Evolutionary conservation across 306 rosid species (phyloP).

Genomic region (Acacia acuminata): DNA sequence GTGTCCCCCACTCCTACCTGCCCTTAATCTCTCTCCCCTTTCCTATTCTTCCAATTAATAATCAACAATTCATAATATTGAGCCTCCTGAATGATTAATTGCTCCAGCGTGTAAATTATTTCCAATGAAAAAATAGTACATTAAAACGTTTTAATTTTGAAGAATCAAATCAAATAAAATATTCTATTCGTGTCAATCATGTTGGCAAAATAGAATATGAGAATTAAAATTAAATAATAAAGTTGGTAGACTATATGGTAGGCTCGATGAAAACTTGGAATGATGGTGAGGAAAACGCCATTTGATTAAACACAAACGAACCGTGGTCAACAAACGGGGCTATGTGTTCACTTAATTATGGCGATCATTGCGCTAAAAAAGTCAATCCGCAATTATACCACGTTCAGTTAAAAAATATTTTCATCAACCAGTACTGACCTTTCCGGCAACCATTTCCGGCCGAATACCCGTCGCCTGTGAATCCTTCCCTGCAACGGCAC

Average conservation of each 20-base stretch:
- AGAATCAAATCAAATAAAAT: not conserved
- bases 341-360: not conserved
- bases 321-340: not conserved
- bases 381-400: slow-evolving; percentile 27
- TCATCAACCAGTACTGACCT: slow-evolving; percentile 54
- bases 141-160: not conserved
- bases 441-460: slow-evolving; percentile 78
- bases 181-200: not conserved
- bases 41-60: not conserved
- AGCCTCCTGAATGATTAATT: not conserved
- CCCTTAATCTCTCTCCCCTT: not conserved
- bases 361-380: slow-evolving; percentile 10
- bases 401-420: not conserved
- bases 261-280: not conserved
- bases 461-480: slow-evolving; percentile 67
- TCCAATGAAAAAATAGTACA: not conserved
- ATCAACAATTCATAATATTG: not conserved
- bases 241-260: not conserved
- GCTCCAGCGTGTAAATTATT: not conserved
- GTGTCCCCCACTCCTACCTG: no score
- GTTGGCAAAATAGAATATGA: not conserved
- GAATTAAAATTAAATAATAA: not conserved
- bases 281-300: not conserved
- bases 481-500: slow-evolving; percentile 61
- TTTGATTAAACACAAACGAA: not conserved